phyloP scores from a whole-genome alignment of 305 asterid species.

The Fraxinus sp. region DNA sequence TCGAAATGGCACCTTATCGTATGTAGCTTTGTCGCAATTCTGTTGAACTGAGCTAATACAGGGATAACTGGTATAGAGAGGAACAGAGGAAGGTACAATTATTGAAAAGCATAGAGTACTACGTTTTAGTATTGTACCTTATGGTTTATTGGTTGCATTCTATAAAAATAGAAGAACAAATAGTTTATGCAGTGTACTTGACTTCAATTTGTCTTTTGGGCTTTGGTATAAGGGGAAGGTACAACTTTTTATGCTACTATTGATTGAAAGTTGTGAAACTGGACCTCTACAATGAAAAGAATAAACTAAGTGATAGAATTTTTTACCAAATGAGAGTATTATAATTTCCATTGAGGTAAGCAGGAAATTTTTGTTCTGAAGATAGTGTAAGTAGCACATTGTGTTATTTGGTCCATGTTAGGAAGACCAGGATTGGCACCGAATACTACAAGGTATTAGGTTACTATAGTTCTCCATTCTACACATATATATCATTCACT shows the following conservation, averaged over 20 bases:
- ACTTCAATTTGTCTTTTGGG: not conserved
- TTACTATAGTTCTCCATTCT: not conserved
- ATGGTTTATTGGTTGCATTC: constrained; percentile 15
- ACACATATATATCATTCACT: not conserved
- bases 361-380: not conserved
- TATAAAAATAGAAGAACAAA: not conserved
- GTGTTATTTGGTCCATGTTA: not conserved
- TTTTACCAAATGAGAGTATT: not conserved
- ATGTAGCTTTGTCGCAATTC: not conserved
- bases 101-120: not conserved
- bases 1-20: not conserved
- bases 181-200: not conserved
- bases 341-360: not conserved
- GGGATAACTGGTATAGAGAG: not conserved
- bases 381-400: not conserved
- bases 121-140: not conserved
- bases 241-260: not conserved
- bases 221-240: not conserved
- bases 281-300: not conserved
- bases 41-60: not conserved
- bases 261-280: not conserved
- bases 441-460: not conserved
- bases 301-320: not conserved
- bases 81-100: not conserved
- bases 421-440: not conserved